Conservation (phyloP, 2,329 filamentous ascomycete genomes). For the Pseudogymnoascus sp. region DNA sequence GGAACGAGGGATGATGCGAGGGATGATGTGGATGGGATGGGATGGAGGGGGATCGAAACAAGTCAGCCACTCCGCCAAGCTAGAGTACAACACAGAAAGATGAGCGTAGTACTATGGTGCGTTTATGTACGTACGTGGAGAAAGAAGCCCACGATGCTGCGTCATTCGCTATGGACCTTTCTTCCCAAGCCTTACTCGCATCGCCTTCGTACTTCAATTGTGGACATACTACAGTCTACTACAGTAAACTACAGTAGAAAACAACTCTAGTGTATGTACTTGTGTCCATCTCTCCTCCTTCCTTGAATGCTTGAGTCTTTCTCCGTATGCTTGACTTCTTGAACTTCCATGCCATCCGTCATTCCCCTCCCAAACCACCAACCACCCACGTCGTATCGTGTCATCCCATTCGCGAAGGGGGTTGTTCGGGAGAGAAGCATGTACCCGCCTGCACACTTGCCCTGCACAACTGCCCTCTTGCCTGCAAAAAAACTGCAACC, state of each 20-base stretch:
- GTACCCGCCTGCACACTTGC: background rate
- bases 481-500: background rate
- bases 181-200: background rate
- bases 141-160: background rate
- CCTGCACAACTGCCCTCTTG: background rate
- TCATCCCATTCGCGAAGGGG: background rate
- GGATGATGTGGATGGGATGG: no score
- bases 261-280: background rate
- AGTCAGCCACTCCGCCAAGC: background rate
- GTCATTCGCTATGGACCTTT: background rate
- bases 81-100: background rate
- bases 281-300: background rate
- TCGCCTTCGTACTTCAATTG: background rate
- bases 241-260: no score
- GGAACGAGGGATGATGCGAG: background rate
- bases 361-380: background rate
- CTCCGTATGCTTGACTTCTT: background rate
- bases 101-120: background rate
- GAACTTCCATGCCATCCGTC: background rate
- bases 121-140: background rate
- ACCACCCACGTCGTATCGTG: background rate
- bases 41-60: background rate
- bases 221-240: no score
- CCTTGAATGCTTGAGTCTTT: background rate
- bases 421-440: background rate